Conservation (phyloP, 83 land plant species). For the Diphasiastrum complanatum region DNA sequence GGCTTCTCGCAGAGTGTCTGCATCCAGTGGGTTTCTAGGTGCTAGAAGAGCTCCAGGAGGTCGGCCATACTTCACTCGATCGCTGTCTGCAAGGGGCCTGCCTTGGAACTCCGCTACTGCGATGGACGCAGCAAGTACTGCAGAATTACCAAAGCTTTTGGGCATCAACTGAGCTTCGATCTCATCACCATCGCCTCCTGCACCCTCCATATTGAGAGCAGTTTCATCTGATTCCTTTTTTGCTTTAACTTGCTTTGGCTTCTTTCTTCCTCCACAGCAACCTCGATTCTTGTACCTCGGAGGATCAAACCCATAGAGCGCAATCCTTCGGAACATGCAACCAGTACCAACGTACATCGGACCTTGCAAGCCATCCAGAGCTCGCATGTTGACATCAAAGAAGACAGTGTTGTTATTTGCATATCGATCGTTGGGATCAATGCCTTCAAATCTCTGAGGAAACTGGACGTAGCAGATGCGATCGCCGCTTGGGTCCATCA, state of each 20-base stretch:
- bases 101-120: slow-evolving; percentile 49
- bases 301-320: slow-evolving; percentile 56
- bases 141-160: slow-evolving; percentile 53
- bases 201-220: too few species aligned
- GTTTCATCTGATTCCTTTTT: too few species aligned
- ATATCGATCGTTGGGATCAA: slow-evolving; percentile 66
- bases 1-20: slow-evolving; percentile 49
- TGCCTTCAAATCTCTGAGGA: slow-evolving; percentile 70
- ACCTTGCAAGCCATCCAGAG: slow-evolving; percentile 61
- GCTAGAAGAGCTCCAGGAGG: slow-evolving; percentile 45
- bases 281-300: slow-evolving; percentile 25
- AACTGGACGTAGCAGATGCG: slow-evolving; percentile 58
- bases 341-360: slow-evolving; percentile 62
- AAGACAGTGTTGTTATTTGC: slow-evolving; percentile 72
- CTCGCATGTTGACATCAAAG: slow-evolving; percentile 69
- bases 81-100: slow-evolving; percentile 55
- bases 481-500: slow-evolving; percentile 39
- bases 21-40: slow-evolving; percentile 48
- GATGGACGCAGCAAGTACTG: slow-evolving; percentile 42
- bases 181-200: slow-evolving; percentile 21
- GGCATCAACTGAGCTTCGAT: slow-evolving; percentile 38
- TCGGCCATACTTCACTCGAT: slow-evolving; percentile 44
- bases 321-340: slow-evolving; percentile 46
- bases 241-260: slow-evolving; percentile 10
- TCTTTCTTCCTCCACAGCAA: neutral